A percentile compares a stretch with the other conserved stretches of the same genome.
Conservation (phyloP, 768 basidiomycete species). For the Dentipellis fragilis region DNA sequence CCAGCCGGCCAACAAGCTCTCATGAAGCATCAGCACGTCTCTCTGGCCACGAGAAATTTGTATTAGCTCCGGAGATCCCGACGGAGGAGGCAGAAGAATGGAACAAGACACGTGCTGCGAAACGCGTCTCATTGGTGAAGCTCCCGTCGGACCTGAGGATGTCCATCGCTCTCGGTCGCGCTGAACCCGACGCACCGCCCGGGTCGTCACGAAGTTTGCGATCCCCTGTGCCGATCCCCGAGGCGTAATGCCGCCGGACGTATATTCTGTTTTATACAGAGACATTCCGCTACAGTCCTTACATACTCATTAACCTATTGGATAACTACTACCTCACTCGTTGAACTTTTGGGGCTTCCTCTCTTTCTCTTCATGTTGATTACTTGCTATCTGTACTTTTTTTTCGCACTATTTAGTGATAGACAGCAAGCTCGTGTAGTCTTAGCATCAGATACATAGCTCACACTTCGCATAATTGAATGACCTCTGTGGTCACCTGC, state of each 20-base stretch:
- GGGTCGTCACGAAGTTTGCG: background rate
- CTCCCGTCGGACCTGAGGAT: constrained; percentile 48
- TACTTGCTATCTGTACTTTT: background rate
- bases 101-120: constrained; percentile 77
- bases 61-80: constrained; percentile 33
- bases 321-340: background rate
- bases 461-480: background rate
- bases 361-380: background rate
- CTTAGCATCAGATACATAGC: background rate
- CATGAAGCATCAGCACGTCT: background rate
- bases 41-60: constrained; percentile 33
- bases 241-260: no score
- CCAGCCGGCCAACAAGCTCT: background rate
- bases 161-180: constrained; percentile 16
- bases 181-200: background rate
- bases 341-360: background rate
- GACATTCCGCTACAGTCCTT: no score
- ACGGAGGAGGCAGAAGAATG: constrained; percentile 82
- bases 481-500: background rate
- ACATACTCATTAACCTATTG: no score
- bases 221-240: background rate
- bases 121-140: constrained; percentile 74
- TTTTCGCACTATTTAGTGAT: background rate
- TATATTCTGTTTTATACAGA: no score
- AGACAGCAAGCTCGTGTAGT: background rate